phyloP scores from a whole-genome alignment of 352 stramenopile genomes.

The Thraustochytrium sp. region DNA sequence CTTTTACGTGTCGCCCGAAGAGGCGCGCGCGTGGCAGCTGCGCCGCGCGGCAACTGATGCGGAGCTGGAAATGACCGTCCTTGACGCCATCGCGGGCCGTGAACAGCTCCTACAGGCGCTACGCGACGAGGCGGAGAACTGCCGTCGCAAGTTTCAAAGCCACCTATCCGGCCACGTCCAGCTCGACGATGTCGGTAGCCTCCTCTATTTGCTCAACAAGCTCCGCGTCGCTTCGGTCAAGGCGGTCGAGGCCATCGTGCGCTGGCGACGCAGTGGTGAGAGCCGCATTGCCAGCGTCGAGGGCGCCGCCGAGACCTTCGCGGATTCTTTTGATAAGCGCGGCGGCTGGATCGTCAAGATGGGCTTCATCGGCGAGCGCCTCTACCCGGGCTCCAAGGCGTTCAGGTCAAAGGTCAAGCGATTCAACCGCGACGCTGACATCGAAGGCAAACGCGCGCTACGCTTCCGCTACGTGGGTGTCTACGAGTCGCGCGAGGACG shows the following conservation, averaged over 20 bases:
- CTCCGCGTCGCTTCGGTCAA: background rate
- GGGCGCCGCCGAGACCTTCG: background rate
- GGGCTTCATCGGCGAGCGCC: background rate
- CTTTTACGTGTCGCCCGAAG: constrained; percentile 1
- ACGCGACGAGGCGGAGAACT: background rate
- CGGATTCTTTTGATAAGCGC: background rate
- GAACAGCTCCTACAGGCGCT: background rate
- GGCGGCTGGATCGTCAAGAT: constrained; percentile 34
- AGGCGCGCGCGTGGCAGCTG: background rate
- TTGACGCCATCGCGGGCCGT: constrained; percentile 7
- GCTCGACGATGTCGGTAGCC: background rate
- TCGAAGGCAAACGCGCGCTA: constrained; percentile 48
- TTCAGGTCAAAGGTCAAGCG: constrained; percentile 35
- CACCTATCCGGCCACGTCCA: constrained; percentile 32
- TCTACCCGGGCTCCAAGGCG: constrained; percentile 25
- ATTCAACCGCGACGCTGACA: constrained; percentile 16
- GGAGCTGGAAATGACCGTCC: background rate
- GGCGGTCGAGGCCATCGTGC: constrained; percentile 22
- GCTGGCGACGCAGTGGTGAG: background rate
- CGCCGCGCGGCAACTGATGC: background rate
- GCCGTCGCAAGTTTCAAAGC: background rate
- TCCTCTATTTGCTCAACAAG: constrained; percentile 6
- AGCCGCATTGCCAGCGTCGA: background rate
- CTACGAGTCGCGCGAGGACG: constrained; percentile 50
- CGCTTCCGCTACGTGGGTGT: constrained; percentile 49